Conservation (phyloP, 2,329 filamentous ascomycete genomes). For the Aspergillus ustus region DNA sequence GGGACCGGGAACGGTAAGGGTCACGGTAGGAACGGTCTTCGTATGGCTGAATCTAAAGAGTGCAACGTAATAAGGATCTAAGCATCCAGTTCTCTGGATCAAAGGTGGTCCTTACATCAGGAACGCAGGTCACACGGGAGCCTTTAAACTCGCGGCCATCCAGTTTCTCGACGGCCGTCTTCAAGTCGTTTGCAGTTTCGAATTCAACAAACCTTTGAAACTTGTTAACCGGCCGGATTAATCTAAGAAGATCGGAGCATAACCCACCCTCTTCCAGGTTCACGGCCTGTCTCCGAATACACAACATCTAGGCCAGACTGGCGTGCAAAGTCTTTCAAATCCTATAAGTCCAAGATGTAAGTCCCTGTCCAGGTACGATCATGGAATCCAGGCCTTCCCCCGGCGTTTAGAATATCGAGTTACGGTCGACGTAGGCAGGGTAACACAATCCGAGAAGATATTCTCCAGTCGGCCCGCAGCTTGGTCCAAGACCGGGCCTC, state of each 20-base stretch:
- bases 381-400: slow-evolving; percentile 24
- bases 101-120: slow-evolving; percentile 69
- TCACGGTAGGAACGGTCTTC: slow-evolving; percentile 74
- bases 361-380: slow-evolving; percentile 64
- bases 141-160: slow-evolving; percentile 94
- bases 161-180: slow-evolving; percentile 91
- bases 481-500: background rate
- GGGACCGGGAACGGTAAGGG: slow-evolving; percentile 79
- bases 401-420: background rate
- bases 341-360: slow-evolving; percentile 85
- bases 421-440: background rate
- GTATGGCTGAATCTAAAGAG: slow-evolving; percentile 64
- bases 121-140: slow-evolving; percentile 78
- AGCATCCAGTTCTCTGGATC: slow-evolving; percentile 26
- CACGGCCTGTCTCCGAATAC: slow-evolving; percentile 93
- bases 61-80: slow-evolving; percentile 30
- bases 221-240: slow-evolving; percentile 31
- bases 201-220: slow-evolving; percentile 88
- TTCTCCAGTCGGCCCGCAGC: background rate
- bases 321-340: slow-evolving; percentile 98
- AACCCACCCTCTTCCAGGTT: slow-evolving; percentile 88
- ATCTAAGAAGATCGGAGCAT: slow-evolving; percentile 21
- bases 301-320: slow-evolving; percentile 97
- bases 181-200: slow-evolving; percentile 87
- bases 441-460: background rate